A percentile compares a stretch with the other conserved stretches of the same genome.
phyloP scores from a whole-genome alignment of 2,329 filamentous ascomycete species.

The Neonectria sp. region DNA sequence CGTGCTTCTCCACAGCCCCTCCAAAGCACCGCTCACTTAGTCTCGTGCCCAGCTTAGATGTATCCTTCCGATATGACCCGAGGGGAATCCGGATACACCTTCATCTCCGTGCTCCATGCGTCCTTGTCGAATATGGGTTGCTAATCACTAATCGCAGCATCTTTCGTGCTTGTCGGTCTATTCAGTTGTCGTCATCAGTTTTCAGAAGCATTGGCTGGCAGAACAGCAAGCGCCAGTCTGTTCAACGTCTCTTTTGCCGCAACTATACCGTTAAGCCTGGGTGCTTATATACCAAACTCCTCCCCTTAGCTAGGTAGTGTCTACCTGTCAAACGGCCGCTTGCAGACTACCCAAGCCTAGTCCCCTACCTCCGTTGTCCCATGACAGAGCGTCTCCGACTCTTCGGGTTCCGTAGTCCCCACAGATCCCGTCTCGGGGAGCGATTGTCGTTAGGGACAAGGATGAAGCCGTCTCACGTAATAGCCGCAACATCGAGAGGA shows the following conservation, averaged over 20 bases:
- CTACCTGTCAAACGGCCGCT: neutral
- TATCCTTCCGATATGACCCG: neutral
- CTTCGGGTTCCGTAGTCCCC: neutral
- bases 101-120: neutral
- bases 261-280: no score
- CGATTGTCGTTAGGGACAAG: neutral
- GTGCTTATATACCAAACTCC: neutral
- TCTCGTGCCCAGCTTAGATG: neutral
- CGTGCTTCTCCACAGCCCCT: neutral
- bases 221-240: neutral
- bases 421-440: neutral
- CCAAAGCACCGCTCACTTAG: neutral
- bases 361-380: no score
- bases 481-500: neutral
- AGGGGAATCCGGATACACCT: neutral
- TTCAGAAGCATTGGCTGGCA: neutral
- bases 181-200: neutral
- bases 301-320: neutral
- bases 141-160: neutral
- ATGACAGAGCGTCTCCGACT: no score
- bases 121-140: neutral
- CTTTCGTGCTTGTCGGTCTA: neutral
- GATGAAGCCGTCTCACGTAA: neutral
- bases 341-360: neutral
- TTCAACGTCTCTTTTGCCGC: neutral